phyloP scores from a whole-genome alignment of 2,329 filamentous ascomycete genomes.

The Cercospora sp. region DNA sequence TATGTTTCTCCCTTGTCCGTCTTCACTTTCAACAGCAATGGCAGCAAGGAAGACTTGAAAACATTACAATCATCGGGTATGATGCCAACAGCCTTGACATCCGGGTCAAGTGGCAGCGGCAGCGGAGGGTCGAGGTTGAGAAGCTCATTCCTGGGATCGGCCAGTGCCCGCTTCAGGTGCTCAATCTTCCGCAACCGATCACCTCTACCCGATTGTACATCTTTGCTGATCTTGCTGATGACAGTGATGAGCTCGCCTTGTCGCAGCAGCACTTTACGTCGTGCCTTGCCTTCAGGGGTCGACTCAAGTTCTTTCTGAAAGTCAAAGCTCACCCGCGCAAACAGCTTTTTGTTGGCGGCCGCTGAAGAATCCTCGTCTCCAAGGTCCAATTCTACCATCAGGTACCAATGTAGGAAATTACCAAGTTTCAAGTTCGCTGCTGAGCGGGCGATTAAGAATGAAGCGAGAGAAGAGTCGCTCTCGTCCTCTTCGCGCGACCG shows the following conservation, averaged over 20 bases:
- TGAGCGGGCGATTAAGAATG: constrained; percentile 84
- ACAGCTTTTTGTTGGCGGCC: constrained; percentile 72
- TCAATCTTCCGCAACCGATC: constrained; percentile 79
- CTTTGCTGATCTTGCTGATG: constrained; percentile 82
- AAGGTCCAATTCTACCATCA: constrained; percentile 90
- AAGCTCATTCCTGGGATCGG: constrained; percentile 88
- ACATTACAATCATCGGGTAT: constrained; percentile 83
- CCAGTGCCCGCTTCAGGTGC: constrained; percentile 77
- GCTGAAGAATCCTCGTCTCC: constrained; percentile 63
- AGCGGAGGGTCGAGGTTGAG: constrained; percentile 79
- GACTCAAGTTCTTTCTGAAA: constrained; percentile 88
- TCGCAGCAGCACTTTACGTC: constrained; percentile 72
- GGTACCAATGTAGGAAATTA: constrained; percentile 96
- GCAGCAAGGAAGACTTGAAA: constrained; percentile 92
- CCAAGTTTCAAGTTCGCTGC: constrained; percentile 85
- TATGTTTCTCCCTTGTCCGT: constrained; percentile 76
- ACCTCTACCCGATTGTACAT: constrained; percentile 78
- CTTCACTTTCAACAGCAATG: constrained; percentile 87
- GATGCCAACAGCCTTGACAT: constrained; percentile 74
- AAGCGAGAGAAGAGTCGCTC: constrained; percentile 79
- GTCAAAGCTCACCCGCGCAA: constrained; percentile 89
- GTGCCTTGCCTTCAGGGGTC: constrained; percentile 67
- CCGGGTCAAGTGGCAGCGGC: constrained; percentile 84
- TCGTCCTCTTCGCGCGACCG: constrained; percentile 43
- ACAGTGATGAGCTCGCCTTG: constrained; percentile 89